Conservation (phyloP, 1,284 basidiomycete species). For the Porogramme epimiltina region DNA sequence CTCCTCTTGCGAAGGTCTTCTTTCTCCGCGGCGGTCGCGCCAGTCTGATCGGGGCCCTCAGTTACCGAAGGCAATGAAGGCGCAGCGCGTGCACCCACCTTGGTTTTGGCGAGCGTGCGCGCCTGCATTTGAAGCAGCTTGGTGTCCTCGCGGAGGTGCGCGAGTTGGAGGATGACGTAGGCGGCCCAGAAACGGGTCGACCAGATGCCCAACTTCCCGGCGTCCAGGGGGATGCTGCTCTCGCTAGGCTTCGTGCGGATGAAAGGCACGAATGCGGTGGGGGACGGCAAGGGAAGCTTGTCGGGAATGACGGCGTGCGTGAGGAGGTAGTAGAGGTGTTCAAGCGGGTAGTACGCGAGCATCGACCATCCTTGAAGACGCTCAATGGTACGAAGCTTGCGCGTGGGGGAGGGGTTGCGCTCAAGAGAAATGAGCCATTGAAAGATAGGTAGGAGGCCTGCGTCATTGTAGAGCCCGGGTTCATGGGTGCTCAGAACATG, state of each 20-base stretch:
- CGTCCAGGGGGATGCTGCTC: constrained; percentile 42
- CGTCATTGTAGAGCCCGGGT: background rate
- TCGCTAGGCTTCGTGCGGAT: constrained; percentile 37
- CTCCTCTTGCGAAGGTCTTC: constrained; percentile 60
- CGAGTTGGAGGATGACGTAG: constrained; percentile 75
- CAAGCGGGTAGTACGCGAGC: constrained; percentile 81
- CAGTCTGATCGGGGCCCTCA: constrained; percentile 16
- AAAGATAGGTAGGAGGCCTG: constrained; percentile 75
- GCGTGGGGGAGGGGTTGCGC: constrained; percentile 66
- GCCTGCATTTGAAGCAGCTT: constrained; percentile 56
- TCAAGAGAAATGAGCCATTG: constrained; percentile 79
- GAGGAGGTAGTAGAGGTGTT: constrained; percentile 75
- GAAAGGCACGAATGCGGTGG: constrained; percentile 36
- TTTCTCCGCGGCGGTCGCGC: constrained; percentile 49
- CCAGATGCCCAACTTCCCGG: constrained; percentile 53
- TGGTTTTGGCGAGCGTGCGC: constrained; percentile 57
- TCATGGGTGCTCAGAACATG: background rate
- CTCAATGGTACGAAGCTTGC: constrained; percentile 72
- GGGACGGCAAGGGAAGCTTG: constrained; percentile 43
- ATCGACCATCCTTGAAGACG: constrained; percentile 84
- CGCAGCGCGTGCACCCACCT: constrained; percentile 32
- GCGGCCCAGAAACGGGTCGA: constrained; percentile 78
- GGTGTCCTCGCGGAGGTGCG: constrained; percentile 68
- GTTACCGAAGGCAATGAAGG: background rate
- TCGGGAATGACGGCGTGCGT: constrained; percentile 65